phyloP scores from a whole-genome alignment of 352 stramenopile species.

The Albugo laibachii region DNA sequence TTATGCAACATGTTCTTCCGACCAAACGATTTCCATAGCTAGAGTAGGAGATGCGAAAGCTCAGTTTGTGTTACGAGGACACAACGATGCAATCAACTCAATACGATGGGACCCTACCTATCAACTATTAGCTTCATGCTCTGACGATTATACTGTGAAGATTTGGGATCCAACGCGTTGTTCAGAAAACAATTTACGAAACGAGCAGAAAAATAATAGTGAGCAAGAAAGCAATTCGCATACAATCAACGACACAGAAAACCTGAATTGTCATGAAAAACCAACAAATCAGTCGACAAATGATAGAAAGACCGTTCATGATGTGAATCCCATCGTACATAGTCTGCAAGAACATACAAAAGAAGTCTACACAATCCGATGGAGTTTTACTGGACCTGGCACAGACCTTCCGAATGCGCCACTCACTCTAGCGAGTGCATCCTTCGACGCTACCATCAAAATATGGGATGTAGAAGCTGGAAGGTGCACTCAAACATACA shows the following conservation, averaged over 20 bases:
- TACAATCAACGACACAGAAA: slow-evolving; percentile 9
- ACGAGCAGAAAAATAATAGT: slow-evolving; percentile 11
- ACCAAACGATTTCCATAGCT: slow-evolving; percentile 84
- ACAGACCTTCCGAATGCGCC: slow-evolving; percentile 35
- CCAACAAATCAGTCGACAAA: not conserved
- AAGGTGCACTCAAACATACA: slow-evolving; percentile 82
- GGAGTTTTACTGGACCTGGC: slow-evolving; percentile 70
- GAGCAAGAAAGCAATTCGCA: slow-evolving; percentile 14
- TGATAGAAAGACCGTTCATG: not conserved
- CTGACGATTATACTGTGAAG: slow-evolving; percentile 96
- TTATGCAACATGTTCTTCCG: slow-evolving; percentile 90
- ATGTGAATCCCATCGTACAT: not conserved
- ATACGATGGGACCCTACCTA: slow-evolving; percentile 95
- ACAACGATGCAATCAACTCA: slow-evolving; percentile 96
- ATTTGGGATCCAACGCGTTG: slow-evolving; percentile 79
- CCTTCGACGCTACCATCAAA: slow-evolving; percentile 91
- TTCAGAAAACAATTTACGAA: slow-evolving; percentile 10
- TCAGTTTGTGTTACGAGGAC: slow-evolving; percentile 78
- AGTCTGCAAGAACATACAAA: slow-evolving; percentile 84
- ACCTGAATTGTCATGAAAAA: not conserved
- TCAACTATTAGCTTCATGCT: slow-evolving; percentile 89
- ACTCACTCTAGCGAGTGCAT: slow-evolving; percentile 83
- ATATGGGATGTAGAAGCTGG: slow-evolving; percentile 86
- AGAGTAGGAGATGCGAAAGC: slow-evolving; percentile 55
- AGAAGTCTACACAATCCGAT: slow-evolving; percentile 88